Conservation (phyloP, 345 rosid genomes). For the Eucalyptus pauciflora region DNA sequence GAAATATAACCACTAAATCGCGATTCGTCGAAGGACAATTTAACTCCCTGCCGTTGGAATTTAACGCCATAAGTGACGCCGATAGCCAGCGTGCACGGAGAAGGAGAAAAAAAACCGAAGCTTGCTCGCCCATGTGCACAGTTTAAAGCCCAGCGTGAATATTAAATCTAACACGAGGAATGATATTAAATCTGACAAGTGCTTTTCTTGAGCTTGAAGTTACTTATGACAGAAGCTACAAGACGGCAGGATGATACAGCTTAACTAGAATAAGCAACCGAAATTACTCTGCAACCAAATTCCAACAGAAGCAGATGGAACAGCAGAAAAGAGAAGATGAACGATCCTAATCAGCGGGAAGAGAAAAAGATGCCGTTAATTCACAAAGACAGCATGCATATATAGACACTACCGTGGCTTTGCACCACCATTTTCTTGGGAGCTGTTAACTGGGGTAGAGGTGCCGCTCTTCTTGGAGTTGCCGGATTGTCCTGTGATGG, state of each 20-base stretch:
- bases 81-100: background rate
- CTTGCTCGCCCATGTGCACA: background rate
- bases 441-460: slow-evolving; percentile 63
- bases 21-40: background rate
- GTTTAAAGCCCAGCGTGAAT: background rate
- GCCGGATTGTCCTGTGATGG: slow-evolving; percentile 66
- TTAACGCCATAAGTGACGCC: background rate
- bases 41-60: background rate
- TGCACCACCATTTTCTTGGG: slow-evolving; percentile 55
- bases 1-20: background rate
- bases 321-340: background rate
- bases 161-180: background rate
- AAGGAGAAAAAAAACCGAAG: background rate
- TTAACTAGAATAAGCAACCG: background rate
- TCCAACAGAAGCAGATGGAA: background rate
- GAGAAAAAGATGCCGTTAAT: background rate
- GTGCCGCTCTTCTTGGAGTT: slow-evolving; percentile 44
- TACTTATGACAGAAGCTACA: background rate
- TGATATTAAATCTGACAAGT: background rate
- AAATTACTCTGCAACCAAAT: background rate
- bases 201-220: background rate
- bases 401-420: slow-evolving; percentile 16
- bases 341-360: background rate
- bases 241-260: background rate
- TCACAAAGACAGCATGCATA: background rate